phyloP scores from a whole-genome alignment of 495 filamentous ascomycete species.

The Aspergillus biplanus region DNA sequence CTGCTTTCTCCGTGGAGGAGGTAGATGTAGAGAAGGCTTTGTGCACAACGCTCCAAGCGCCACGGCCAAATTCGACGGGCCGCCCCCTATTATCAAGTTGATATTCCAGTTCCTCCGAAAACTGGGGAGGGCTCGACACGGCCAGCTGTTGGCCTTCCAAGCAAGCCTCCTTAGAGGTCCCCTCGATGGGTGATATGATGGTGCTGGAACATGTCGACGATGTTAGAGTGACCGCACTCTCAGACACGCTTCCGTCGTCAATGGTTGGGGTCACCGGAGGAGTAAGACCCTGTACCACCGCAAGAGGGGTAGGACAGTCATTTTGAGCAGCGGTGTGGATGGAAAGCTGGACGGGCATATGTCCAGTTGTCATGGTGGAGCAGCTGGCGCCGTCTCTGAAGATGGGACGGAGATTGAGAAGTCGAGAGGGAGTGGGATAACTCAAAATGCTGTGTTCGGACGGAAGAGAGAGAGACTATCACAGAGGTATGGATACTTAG shows the following conservation, averaged over 20 bases:
- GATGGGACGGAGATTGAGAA: neutral
- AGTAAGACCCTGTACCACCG: conserved; percentile 31
- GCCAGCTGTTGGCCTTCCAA: neutral
- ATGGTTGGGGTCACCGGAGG: conserved; percentile 45
- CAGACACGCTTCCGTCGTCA: conserved; percentile 25
- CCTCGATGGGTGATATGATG: conserved; percentile 15
- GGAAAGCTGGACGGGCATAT: conserved; percentile 35
- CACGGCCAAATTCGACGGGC: conserved; percentile 55
- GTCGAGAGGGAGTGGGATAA: neutral
- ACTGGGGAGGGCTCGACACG: conserved; percentile 26
- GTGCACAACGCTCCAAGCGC: conserved; percentile 66
- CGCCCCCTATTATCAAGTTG: conserved; percentile 31
- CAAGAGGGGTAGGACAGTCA: conserved; percentile 19
- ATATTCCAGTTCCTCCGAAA: conserved; percentile 42
- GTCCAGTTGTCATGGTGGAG: conserved; percentile 14
- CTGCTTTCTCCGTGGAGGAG: neutral
- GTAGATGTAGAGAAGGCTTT: conserved; percentile 36
- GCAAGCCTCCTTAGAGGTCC: conserved; percentile 2
- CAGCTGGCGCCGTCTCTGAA: neutral
- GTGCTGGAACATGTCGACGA: conserved; percentile 13
- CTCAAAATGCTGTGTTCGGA: too few relatives aligned
- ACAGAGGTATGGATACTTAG: neutral
- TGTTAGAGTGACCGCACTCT: conserved; percentile 20
- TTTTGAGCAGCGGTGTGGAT: conserved; percentile 30
- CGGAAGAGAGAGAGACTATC: too few relatives aligned